Percentiles rank a stretch among this genome's conserved stretches.
Conservation (phyloP, 1,139 yeast species). For the Zygosaccharomyces pseudobailii region DNA sequence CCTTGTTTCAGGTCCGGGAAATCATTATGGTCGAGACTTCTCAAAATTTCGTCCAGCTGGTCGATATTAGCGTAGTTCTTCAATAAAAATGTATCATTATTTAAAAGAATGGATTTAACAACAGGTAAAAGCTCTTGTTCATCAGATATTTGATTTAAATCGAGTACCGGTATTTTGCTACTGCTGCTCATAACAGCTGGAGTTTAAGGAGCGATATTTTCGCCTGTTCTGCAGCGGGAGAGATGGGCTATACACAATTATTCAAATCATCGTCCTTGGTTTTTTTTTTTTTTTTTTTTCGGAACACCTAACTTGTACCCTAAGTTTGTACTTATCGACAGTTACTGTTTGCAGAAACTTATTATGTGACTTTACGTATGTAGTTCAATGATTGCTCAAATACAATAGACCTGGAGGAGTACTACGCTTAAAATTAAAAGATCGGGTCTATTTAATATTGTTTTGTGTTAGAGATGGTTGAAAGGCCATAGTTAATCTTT, state of each 20-base stretch:
- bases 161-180: constrained; percentile 21
- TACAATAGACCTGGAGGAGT: too few relatives aligned
- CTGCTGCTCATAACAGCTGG: neutral
- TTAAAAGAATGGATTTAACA: constrained; percentile 20
- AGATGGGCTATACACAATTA: neutral
- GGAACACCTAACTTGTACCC: neutral
- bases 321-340: neutral
- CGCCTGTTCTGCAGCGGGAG: neutral
- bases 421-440: too few relatives aligned
- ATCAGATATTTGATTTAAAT: constrained; percentile 23
- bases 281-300: neutral
- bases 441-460: too few relatives aligned
- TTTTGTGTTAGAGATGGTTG: too few relatives aligned
- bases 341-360: too few relatives aligned
- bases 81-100: constrained; percentile 27
- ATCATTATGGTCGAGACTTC: constrained; percentile 6
- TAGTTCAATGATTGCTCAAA: too few relatives aligned
- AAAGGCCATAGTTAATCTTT: too few relatives aligned
- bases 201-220: neutral
- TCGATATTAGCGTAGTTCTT: constrained; percentile 29
- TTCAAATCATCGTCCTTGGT: neutral
- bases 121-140: constrained; percentile 24
- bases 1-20: constrained; percentile 16
- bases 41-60: constrained; percentile 14
- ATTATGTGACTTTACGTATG: too few relatives aligned